Conservation (phyloP, 2,329 filamentous ascomycete genomes). For the Verticillium klebahnii region DNA sequence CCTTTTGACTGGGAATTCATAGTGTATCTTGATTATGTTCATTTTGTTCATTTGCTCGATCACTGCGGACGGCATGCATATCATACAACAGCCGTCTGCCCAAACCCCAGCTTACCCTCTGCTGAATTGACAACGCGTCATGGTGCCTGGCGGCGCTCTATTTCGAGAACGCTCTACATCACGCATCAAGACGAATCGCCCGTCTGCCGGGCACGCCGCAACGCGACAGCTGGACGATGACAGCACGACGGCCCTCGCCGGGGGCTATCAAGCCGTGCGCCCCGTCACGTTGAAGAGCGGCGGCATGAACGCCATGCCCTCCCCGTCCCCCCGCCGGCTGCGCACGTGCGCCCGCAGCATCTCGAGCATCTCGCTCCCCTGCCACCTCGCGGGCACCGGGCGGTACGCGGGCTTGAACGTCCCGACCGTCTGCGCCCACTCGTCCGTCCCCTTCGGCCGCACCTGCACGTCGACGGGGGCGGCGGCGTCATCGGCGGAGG, state of each 20-base stretch:
- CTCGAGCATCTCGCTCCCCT: slow-evolving; percentile 70
- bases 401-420: slow-evolving; percentile 92
- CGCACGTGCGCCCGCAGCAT: slow-evolving; percentile 79
- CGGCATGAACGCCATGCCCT: slow-evolving; percentile 57
- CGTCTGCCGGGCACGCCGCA: not conserved
- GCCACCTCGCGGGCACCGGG: slow-evolving; percentile 83
- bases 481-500: slow-evolving; percentile 20
- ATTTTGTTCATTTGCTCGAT: too few relatives aligned
- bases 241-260: too few relatives aligned
- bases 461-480: slow-evolving; percentile 18
- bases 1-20: too few relatives aligned
- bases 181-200: not conserved
- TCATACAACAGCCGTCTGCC: too few relatives aligned
- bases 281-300: slow-evolving; percentile 25
- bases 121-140: too few relatives aligned
- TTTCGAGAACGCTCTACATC: too few relatives aligned
- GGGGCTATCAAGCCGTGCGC: not conserved
- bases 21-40: too few relatives aligned
- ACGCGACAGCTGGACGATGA: too few relatives aligned
- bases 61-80: too few relatives aligned
- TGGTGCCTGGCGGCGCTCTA: too few relatives aligned
- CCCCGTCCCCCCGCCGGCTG: slow-evolving; percentile 40
- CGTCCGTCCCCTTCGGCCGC: slow-evolving; percentile 49
- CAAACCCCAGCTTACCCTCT: not conserved
- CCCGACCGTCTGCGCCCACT: slow-evolving; percentile 96